Evolutionary conservation across 2,329 filamentous ascomycete species (phyloP).

Genomic region (Diaporthe australafricana): DNA sequence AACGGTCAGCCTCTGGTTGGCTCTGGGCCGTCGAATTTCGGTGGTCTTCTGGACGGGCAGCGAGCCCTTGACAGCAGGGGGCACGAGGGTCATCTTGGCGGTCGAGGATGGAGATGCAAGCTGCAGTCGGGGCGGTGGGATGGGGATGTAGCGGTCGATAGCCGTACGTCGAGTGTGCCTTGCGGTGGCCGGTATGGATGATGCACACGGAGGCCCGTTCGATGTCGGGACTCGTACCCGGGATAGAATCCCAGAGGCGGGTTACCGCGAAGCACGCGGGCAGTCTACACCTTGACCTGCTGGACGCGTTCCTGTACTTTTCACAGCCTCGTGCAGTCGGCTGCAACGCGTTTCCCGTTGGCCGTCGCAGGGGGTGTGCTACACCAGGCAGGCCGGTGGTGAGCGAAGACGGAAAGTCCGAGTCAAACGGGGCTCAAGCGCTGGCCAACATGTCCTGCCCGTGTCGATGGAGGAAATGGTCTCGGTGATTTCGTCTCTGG

Average conservation of each 20-base stretch:
- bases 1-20: slow-evolving; percentile 49
- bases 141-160: not conserved
- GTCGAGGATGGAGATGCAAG: not conserved
- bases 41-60: slow-evolving; percentile 42
- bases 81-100: slow-evolving; percentile 32
- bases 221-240: slow-evolving; percentile 18
- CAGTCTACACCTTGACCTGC: not conserved
- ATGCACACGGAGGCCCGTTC: not conserved
- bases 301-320: not conserved
- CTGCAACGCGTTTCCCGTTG: slow-evolving; percentile 22
- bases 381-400: slow-evolving; percentile 7
- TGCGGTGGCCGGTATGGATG: slow-evolving; percentile 4
- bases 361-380: slow-evolving; percentile 7
- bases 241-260: not conserved
- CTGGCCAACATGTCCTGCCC: slow-evolving; percentile 15
- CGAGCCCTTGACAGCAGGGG: slow-evolving; percentile 32
- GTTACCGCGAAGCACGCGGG: not conserved
- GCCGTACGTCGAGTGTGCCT: not conserved
- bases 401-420: slow-evolving; percentile 16
- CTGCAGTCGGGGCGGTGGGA: not conserved
- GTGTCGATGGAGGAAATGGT: not conserved
- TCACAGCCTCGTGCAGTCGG: slow-evolving; percentile 20
- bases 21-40: slow-evolving; percentile 47
- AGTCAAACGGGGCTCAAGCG: slow-evolving; percentile 11
- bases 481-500: not conserved